These are phyloP conservation scores for Arachnomyces sp. DNA, from an alignment of 2,329 filamentous ascomycete species.

Conservation along the genomic window DNA sequence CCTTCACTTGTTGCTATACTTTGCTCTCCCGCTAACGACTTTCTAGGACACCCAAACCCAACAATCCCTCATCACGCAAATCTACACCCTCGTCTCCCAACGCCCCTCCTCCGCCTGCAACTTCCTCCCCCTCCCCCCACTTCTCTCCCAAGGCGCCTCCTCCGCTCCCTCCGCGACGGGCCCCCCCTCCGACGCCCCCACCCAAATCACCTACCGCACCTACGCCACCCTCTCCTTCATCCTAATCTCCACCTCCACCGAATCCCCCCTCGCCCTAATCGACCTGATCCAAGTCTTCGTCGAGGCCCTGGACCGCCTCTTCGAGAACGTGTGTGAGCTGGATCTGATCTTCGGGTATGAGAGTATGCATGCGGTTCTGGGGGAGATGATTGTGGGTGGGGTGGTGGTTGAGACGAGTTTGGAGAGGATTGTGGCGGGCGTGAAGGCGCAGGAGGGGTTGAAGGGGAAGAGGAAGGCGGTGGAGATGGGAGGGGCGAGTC, in stretches of 20 bases:
- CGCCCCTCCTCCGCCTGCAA: conserved; percentile 90
- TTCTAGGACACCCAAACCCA: conserved; percentile 89
- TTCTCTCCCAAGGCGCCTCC: conserved; percentile 49
- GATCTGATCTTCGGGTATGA: conserved; percentile 99
- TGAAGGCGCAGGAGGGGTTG: conserved; percentile 48
- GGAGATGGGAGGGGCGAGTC: conserved; percentile 33
- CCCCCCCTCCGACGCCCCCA: conserved; percentile 78
- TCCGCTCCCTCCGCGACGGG: conserved; percentile 39
- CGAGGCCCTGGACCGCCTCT: conserved; percentile 85
- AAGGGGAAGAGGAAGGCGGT: conserved; percentile 37
- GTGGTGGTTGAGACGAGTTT: conserved; percentile 89
- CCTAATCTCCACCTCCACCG: conserved; percentile 90
- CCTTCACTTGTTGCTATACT: too few relatives aligned
- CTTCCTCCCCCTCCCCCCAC: conserved; percentile 74
- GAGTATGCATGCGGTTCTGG: conserved; percentile 81
- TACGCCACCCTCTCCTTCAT: conserved; percentile 99
- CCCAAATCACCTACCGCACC: conserved; percentile 93
- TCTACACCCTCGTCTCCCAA: conserved; percentile 91
- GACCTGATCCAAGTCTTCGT: conserved; percentile 98
- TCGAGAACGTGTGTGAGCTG: conserved; percentile 97
- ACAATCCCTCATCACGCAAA: conserved; percentile 92
- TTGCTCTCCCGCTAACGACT: conserved; percentile 2
- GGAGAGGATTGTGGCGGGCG: conserved; percentile 79
- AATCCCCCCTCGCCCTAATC: conserved; percentile 88
- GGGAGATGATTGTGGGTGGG: conserved; percentile 91